Base-by-base conservation (phyloP, 345 rosid genomes). In the Eucalyptus urophylla region DNA sequence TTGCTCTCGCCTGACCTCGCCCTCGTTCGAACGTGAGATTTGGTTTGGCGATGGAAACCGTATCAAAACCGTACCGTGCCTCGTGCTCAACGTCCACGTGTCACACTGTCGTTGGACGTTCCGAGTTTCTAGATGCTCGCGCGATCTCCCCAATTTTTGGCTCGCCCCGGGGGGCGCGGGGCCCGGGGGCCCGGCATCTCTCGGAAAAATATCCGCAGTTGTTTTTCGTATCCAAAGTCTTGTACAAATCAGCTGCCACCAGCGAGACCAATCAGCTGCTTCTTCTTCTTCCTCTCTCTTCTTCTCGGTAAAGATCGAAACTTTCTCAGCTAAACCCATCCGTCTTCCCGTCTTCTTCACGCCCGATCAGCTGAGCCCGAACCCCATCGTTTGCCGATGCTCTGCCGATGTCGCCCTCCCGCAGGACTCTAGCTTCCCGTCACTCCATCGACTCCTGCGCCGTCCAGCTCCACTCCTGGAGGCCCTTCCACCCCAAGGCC, bases 391-490 rank as follows among this genome's bases (percentile, higher is more conserved):
- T 40, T 76, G 45, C 6, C 85, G 25, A 40, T 76, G 47, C 47
- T 40, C 24, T 76, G 85, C 85, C 15, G 15, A 93, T 95, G 97
- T 90, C 98, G n/a, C 96, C 92, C 91, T 89, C 88, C 31, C 49
- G 53, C 29, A 93, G 92, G 83, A 89, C 93, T 88, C 89, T 94
- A 22, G 94, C 94, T 87, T 90, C 98, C 22, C 95, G 95, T 88
- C 94, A 90, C 90, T 93, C 99, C 43, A 89, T 98, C 80, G 99
- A 96, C 89, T 95, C 98, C 14, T 98, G 97, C 93, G 90, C 97
- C 50, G 89, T 94, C 89, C 98, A 97, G 93, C 97, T 98, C 90
- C 97, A 94, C 85, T 94, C 98, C 67, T 98, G 99, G 99, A 91
- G 97, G 21, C 99, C 99, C 43, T 98, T 97, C 91, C 93, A 93